phyloP scores from a whole-genome alignment of 2,329 filamentous ascomycete genomes.

The Tolypocladium tropicale region DNA sequence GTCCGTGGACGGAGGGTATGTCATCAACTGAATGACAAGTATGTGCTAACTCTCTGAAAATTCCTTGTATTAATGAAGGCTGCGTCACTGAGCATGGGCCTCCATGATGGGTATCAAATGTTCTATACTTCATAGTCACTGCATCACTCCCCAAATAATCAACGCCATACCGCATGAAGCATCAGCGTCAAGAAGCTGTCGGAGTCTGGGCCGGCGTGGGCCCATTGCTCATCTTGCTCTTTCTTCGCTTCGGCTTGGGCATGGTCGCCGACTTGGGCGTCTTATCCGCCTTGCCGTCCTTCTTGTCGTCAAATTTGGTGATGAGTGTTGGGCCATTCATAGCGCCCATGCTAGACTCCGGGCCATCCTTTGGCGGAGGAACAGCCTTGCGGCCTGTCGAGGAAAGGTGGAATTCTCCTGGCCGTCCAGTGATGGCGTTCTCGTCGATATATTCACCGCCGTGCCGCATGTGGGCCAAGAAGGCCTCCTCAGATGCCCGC shows the following conservation, averaged over 20 bases:
- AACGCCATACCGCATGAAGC: not conserved
- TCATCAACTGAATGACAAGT: slow-evolving; percentile 13
- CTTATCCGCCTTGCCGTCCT: slow-evolving; percentile 35
- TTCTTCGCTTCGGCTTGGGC: slow-evolving; percentile 35
- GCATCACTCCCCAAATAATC: not conserved
- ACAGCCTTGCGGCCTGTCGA: slow-evolving; percentile 45
- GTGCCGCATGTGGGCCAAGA: slow-evolving; percentile 45
- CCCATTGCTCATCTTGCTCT: slow-evolving; percentile 32
- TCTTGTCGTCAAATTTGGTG: slow-evolving; percentile 33
- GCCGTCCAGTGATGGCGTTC: slow-evolving; percentile 56
- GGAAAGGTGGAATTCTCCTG: slow-evolving; percentile 54
- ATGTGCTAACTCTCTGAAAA: not conserved
- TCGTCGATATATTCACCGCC: slow-evolving; percentile 58
- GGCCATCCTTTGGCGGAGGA: slow-evolving; percentile 18
- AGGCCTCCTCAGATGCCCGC: slow-evolving; percentile 46
- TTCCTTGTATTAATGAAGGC: not conserved
- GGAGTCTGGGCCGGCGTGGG: slow-evolving; percentile 20
- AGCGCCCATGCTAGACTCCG: slow-evolving; percentile 21
- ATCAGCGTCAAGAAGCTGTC: slow-evolving; percentile 9
- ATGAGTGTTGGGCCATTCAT: slow-evolving; percentile 26
- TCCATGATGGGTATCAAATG: not conserved
- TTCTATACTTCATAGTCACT: not conserved
- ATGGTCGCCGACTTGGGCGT: slow-evolving; percentile 29
- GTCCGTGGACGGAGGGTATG: slow-evolving; percentile 34
- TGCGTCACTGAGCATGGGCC: not conserved